These are phyloP conservation scores for Celoporthe dispersa DNA, from an alignment of 2,329 filamentous ascomycete genomes.

Conservation along the genomic window DNA sequence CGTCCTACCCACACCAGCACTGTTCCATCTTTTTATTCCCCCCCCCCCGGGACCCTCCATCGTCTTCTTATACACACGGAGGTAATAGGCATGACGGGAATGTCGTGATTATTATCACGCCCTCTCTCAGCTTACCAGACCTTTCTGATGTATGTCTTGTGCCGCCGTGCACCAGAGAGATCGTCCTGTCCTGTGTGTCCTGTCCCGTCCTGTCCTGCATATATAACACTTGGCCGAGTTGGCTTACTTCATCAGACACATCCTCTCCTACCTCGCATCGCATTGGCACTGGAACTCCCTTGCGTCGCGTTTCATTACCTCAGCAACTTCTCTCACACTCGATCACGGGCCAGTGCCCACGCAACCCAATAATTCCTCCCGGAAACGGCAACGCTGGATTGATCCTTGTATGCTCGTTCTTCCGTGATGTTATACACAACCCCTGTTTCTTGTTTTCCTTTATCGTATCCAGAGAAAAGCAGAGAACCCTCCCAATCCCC, in stretches of 20 bases:
- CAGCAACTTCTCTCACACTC: constrained; percentile 14
- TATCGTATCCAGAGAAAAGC: neutral
- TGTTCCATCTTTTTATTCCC: neutral
- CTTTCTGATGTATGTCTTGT: constrained; percentile 6
- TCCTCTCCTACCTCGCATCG: constrained; percentile 13
- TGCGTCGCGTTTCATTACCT: constrained; percentile 12
- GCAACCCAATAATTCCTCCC: neutral
- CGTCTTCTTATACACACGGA: neutral
- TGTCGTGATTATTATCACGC: neutral
- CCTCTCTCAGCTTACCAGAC: neutral
- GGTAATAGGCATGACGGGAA: neutral
- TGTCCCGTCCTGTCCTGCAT: neutral
- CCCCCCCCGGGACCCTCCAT: neutral
- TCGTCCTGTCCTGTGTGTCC: neutral
- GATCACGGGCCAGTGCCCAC: constrained; percentile 24
- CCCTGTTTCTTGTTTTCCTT: neutral
- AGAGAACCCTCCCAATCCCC: neutral
- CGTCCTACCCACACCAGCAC: neutral
- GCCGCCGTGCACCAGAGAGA: neutral
- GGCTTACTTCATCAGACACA: constrained; percentile 30
- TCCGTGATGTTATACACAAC: neutral
- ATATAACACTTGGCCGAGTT: neutral
- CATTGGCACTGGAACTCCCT: neutral
- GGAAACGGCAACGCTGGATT: constrained; percentile 19
- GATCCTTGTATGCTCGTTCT: neutral